Conservation (phyloP, 495 filamentous ascomycete species). For the Hypomontagnella monticulosa region DNA sequence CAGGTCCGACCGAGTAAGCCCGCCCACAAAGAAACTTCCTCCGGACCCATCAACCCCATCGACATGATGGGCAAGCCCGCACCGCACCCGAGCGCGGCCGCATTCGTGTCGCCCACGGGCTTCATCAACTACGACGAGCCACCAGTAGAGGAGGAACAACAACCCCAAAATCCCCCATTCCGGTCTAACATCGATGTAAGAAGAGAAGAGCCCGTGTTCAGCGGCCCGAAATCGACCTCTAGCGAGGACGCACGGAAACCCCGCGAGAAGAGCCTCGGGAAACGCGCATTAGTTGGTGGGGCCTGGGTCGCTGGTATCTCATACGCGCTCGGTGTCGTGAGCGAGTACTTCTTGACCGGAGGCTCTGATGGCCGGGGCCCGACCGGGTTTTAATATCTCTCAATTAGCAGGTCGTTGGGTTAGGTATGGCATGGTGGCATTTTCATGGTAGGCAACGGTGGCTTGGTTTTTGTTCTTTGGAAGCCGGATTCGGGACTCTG, state of each 20-base stretch:
- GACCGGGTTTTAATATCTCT: conserved; percentile 56
- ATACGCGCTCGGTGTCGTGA: conserved; percentile 75
- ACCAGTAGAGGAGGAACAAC: conserved; percentile 42
- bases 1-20: conserved; percentile 56
- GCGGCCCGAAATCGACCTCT: conserved; percentile 48
- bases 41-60: conserved; percentile 60
- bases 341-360: conserved; percentile 71
- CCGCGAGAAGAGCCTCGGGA: conserved; percentile 53
- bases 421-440: conserved; percentile 16
- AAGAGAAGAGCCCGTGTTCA: conserved; percentile 67
- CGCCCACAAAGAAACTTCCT: conserved; percentile 21
- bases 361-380: conserved; percentile 63
- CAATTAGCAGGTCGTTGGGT: neutral
- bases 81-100: conserved; percentile 54
- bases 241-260: conserved; percentile 42
- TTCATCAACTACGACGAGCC: conserved; percentile 66
- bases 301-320: conserved; percentile 67
- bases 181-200: conserved; percentile 60
- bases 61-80: conserved; percentile 60
- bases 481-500: conserved; percentile 10
- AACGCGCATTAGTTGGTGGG: conserved; percentile 65
- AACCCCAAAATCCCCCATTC: conserved; percentile 43
- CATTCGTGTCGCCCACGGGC: conserved; percentile 65
- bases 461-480: conserved; percentile 15
- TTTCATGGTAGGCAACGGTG: conserved; percentile 12